phyloP scores from a whole-genome alignment of 805 yeast species.

The Saccharomycopsis babjevae region DNA sequence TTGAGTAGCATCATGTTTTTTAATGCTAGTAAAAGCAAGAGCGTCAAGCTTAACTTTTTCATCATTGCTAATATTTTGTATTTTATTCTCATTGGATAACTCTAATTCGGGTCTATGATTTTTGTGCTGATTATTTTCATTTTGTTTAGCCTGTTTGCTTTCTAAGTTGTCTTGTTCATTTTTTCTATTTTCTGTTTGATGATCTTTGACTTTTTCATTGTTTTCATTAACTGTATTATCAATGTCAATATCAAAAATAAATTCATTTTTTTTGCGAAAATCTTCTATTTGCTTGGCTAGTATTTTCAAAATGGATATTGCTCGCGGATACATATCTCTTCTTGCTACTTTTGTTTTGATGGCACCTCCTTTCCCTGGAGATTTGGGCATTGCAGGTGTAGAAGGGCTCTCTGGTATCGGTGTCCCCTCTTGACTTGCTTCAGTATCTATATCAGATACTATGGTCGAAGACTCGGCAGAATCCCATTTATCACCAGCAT shows the following conservation, averaged over 20 bases:
- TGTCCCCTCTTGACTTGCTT: background rate
- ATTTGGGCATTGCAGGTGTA: background rate
- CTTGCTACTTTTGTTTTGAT: conserved; percentile 37
- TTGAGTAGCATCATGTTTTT: background rate
- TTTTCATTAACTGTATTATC: background rate
- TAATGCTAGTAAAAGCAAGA: background rate
- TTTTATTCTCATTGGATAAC: background rate
- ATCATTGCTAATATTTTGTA: background rate
- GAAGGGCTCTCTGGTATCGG: background rate
- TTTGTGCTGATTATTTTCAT: background rate
- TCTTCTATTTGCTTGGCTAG: conserved; percentile 15
- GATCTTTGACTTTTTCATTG: background rate
- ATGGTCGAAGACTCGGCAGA: background rate
- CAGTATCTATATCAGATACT: background rate
- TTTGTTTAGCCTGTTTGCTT: background rate
- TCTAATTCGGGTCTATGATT: background rate
- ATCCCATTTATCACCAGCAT: conserved; percentile 5
- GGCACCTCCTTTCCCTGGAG: conserved; percentile 19
- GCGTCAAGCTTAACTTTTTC: background rate
- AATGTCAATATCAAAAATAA: conserved; percentile 11
- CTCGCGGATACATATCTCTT: conserved; percentile 35
- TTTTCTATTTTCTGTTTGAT: background rate
- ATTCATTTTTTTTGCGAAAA: conserved; percentile 10
- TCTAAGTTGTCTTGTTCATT: background rate
- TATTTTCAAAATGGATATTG: conserved; percentile 17